Evolutionary conservation across 768 basidiomycete species (phyloP), one percentile per base, ranked within the genome.

Genomic region (Pleurotus salmoneostramineus): DNA sequence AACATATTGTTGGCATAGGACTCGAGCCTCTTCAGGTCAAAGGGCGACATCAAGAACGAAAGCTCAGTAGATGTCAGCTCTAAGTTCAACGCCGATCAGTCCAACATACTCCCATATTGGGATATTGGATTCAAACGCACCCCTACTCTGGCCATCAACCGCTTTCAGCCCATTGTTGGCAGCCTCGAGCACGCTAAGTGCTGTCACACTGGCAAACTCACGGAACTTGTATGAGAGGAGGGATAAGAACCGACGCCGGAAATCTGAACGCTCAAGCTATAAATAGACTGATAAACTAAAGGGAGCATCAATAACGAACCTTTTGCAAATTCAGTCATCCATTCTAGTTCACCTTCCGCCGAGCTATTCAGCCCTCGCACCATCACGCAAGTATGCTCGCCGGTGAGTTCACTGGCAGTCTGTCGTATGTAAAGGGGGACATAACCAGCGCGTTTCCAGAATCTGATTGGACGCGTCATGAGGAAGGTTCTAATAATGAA

Each of bases 361-460:
- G 80, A 87, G 68, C 80, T 89, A 68, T 84, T 88, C 69, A 98
- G 73, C 0, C 91, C 88, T 34, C 92, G 82, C 0, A 96, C 83
- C 97, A 99, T 98, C 36, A 98, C 88, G 66, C 94, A 95, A 0
- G 93, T 91, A 67, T 97, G 90, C 72, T 99, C 97, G 40, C 97
- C 97, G 0, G 97, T 99, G 51, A 98, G 79, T 64, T 97, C 95
- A 68, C 93, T 97, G 58, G 87, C 79, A 4, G 94, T 96, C 72
- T 98, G 97, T 33, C 96, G 86, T 33, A 98, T 72, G 66, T 98
- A 98, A 11, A 98, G 77, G 0, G 97, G 97, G 0, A 92, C 82
- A 68, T 89, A 99, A 10, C 92, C 91, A 1, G 88, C 87, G 17
- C 93, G 84, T 72, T 98, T 98, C 97, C 97, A 98, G 77, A 98